A percentile compares a stretch with the other conserved stretches of the same genome.
Evolutionary conservation across 176 grass and related monocot genomes (phyloP).

Genomic region (Carex scoparia): DNA sequence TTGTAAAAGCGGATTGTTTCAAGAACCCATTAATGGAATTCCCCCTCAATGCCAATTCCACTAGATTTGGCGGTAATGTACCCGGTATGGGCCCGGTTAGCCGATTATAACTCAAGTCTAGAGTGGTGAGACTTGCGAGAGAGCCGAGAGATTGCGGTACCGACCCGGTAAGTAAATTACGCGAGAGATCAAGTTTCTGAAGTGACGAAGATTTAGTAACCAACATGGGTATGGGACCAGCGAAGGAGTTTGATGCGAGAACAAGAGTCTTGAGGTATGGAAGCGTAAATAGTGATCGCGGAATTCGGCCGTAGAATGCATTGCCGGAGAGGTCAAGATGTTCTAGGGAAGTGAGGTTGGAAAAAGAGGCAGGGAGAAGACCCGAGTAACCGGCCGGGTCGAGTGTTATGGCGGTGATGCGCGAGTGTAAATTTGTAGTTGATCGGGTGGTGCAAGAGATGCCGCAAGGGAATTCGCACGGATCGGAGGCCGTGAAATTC

Average conservation of each 20-base stretch:
- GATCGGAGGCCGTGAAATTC: constrained; percentile 3
- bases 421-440: background rate
- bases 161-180: constrained; percentile 6
- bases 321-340: constrained; percentile 15
- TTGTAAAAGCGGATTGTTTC: background rate
- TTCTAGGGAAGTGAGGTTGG: constrained; percentile 13
- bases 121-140: background rate
- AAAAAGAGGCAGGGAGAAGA: background rate
- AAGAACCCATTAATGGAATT: background rate
- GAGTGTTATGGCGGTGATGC: constrained; percentile 17
- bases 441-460: background rate
- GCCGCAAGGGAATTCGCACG: constrained; percentile 22
- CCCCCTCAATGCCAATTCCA: constrained; percentile 18
- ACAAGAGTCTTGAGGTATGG: constrained; percentile 16
- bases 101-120: constrained; percentile 26
- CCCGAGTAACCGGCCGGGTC: constrained; percentile 15
- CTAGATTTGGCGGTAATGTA: background rate
- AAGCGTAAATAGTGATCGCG: constrained; percentile 1
- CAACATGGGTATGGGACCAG: background rate
- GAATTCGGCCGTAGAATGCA: background rate
- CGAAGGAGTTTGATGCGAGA: constrained; percentile 17
- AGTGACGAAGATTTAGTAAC: background rate
- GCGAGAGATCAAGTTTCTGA: constrained; percentile 19
- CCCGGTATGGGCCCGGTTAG: constrained; percentile 3
- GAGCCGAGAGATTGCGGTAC: background rate